Percentiles rank a stretch among this genome's conserved stretches.
Evolutionary conservation across 768 basidiomycete species (phyloP).

Genomic region (Boletus subcaerulescens): DNA sequence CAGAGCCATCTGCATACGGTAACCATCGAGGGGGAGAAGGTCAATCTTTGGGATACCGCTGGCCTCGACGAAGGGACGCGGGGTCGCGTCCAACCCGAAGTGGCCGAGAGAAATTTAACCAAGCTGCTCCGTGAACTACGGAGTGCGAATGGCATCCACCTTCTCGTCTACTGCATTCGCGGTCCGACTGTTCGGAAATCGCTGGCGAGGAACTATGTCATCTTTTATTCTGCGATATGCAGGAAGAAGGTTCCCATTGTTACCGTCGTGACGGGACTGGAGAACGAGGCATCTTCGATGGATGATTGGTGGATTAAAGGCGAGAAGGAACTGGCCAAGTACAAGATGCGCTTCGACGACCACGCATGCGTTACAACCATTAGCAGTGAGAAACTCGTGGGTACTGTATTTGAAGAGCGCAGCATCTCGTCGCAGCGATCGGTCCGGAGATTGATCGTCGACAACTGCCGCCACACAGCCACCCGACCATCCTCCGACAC

Average conservation of each 20-base stretch:
- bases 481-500: conserved; percentile 18
- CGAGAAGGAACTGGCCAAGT: conserved; percentile 26
- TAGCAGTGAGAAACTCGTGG: conserved; percentile 8
- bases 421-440: conserved; percentile 18
- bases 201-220: conserved; percentile 28
- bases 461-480: conserved; percentile 14
- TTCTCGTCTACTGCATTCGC: conserved; percentile 35
- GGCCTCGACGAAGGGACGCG: conserved; percentile 30
- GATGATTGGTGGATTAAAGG: conserved; percentile 40
- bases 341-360: conserved; percentile 37
- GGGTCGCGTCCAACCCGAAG: conserved; percentile 23
- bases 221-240: conserved; percentile 31
- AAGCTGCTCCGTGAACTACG: conserved; percentile 33
- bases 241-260: conserved; percentile 32
- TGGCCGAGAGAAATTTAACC: conserved; percentile 25
- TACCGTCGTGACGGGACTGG: conserved; percentile 32
- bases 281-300: conserved; percentile 33
- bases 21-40: conserved; percentile 9
- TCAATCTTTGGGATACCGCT: conserved; percentile 33
- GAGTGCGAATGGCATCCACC: conserved; percentile 27
- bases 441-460: conserved; percentile 21
- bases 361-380: conserved; percentile 44
- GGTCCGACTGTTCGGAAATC: conserved; percentile 26
- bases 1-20: conserved; percentile 23
- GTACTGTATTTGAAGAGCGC: conserved; percentile 18